These are phyloP conservation scores for Huntiella decipiens DNA, from an alignment of 2,329 filamentous ascomycete species.

Conservation along the genomic window DNA sequence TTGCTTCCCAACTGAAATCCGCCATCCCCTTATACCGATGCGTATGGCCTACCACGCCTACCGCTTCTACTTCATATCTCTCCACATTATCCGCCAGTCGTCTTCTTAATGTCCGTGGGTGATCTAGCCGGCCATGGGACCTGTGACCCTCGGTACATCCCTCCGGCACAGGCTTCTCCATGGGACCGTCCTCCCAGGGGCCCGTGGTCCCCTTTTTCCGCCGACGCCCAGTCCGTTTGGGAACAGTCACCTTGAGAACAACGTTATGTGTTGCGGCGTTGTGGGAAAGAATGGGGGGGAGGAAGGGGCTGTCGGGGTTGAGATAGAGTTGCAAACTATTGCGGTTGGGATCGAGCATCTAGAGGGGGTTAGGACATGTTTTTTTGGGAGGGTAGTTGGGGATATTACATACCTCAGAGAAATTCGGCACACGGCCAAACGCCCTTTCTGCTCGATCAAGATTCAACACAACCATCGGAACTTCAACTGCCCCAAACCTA, in stretches of 20 bases:
- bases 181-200: slow-evolving; percentile 35
- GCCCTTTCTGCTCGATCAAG: slow-evolving; percentile 24
- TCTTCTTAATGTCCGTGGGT: slow-evolving; percentile 35
- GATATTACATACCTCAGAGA: slow-evolving; percentile 20
- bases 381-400: background rate
- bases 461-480: slow-evolving; percentile 25
- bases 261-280: slow-evolving; percentile 64
- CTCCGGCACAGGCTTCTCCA: slow-evolving; percentile 16
- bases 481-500: slow-evolving; percentile 22
- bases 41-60: slow-evolving; percentile 57
- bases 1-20: slow-evolving; percentile 69
- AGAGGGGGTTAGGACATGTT: background rate
- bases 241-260: slow-evolving; percentile 69
- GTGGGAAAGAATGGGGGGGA: slow-evolving; percentile 59
- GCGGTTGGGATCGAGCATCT: slow-evolving; percentile 30
- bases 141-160: slow-evolving; percentile 17
- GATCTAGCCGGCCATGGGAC: slow-evolving; percentile 30
- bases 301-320: slow-evolving; percentile 59
- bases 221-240: slow-evolving; percentile 70
- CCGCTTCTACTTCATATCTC: slow-evolving; percentile 46
- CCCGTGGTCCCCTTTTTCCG: slow-evolving; percentile 59
- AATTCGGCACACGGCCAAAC: slow-evolving; percentile 22
- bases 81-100: slow-evolving; percentile 52
- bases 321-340: slow-evolving; percentile 51
- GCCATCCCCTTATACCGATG: slow-evolving; percentile 73